Conservation (phyloP, 176 grass and related monocot species). For the Cenchrus americanus region DNA sequence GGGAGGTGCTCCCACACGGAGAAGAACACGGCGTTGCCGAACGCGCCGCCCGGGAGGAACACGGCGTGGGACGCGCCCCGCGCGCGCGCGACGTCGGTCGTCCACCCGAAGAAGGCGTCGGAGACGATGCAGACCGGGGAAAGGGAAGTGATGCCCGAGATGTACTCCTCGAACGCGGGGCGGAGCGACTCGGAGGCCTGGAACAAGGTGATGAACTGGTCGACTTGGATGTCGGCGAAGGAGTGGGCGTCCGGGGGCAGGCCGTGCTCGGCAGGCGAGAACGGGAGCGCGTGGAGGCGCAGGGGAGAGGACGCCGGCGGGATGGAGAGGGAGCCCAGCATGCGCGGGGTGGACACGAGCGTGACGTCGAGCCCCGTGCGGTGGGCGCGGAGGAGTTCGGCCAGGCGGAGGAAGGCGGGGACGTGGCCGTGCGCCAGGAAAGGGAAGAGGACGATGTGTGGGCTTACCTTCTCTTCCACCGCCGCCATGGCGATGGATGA, state of each 20-base stretch:
- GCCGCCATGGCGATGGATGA: constrained; percentile 33
- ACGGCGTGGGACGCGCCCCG: constrained; percentile 48
- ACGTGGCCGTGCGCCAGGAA: constrained; percentile 56
- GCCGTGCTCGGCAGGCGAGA: constrained; percentile 53
- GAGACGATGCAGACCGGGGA: constrained; percentile 55
- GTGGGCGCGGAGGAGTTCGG: constrained; percentile 39
- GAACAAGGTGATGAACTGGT: constrained; percentile 61
- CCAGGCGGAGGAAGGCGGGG: constrained; percentile 54
- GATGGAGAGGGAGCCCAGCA: constrained; percentile 23
- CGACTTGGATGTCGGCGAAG: constrained; percentile 48
- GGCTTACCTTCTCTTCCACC: neutral
- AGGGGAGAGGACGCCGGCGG: constrained; percentile 11
- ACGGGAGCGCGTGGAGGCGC: constrained; percentile 53
- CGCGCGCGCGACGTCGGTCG: constrained; percentile 42
- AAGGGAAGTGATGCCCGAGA: constrained; percentile 27
- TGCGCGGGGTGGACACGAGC: constrained; percentile 36
- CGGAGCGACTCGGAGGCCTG: constrained; percentile 56
- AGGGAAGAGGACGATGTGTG: constrained; percentile 48
- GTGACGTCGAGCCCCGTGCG: constrained; percentile 37
- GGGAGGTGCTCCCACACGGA: constrained; percentile 62
- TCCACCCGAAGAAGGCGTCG: constrained; percentile 67
- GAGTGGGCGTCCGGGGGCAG: constrained; percentile 50
- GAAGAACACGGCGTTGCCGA: constrained; percentile 50
- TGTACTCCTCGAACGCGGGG: constrained; percentile 56
- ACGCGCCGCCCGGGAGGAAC: constrained; percentile 58